phyloP scores from a whole-genome alignment of 73 alveolate species.

The Paramecium caudatum region DNA sequence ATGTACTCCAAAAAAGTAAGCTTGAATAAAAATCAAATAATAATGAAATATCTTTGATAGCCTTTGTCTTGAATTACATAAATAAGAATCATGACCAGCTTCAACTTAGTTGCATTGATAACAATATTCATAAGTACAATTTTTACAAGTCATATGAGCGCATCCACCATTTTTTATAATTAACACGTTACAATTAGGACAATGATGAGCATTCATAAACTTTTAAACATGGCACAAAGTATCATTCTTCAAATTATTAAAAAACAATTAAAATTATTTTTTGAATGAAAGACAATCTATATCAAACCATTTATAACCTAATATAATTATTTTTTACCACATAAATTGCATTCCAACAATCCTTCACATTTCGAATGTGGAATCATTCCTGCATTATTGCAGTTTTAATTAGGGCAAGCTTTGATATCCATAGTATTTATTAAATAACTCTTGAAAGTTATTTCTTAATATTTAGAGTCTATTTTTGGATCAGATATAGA shows the following conservation, averaged over 20 bases:
- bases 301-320: slow-evolving; percentile 22
- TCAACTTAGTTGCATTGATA: not conserved
- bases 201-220: not conserved
- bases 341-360: not conserved
- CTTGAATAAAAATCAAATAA: too few species aligned
- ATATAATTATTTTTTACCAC: too few species aligned
- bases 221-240: not conserved
- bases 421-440: not conserved
- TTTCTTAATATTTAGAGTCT: not conserved
- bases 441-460: slow-evolving; percentile 8
- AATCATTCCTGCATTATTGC: not conserved
- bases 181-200: not conserved
- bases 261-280: not conserved
- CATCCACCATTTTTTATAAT: slow-evolving; percentile 47
- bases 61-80: not conserved
- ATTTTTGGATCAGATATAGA: not conserved
- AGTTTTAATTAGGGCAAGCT: not conserved
- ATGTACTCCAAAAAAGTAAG: too few species aligned
- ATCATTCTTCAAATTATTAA: not conserved
- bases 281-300: not conserved
- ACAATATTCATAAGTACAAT: slow-evolving; percentile 5
- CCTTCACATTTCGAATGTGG: not conserved
- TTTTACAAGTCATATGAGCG: slow-evolving; percentile 35
- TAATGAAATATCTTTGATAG: too few species aligned
- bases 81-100: not conserved